Conservation (phyloP, 495 filamentous ascomycete genomes). For the Podospora bellae-mahoneyi region DNA sequence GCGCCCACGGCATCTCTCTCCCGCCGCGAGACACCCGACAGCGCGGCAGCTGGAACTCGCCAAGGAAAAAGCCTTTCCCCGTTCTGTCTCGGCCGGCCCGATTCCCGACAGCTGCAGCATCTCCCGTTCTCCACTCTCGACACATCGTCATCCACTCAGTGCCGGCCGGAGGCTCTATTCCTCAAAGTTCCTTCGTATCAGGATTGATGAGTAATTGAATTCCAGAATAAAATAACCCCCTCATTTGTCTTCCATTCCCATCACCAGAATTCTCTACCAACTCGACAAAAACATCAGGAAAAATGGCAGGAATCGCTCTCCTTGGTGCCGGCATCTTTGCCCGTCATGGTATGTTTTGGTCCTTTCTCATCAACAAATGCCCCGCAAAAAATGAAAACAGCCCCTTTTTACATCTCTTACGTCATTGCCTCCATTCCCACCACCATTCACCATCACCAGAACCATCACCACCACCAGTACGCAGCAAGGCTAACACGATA, state of each 20-base stretch:
- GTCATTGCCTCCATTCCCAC: not conserved
- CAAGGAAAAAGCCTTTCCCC: not conserved
- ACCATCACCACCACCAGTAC: slow-evolving; percentile 17
- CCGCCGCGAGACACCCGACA: not conserved
- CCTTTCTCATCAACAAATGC: not conserved
- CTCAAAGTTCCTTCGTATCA: not conserved
- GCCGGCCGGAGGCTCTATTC: not conserved
- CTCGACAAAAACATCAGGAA: not conserved
- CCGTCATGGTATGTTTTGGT: slow-evolving; percentile 30
- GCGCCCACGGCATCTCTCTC: not conserved
- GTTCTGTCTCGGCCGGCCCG: not conserved
- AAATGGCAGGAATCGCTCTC: slow-evolving; percentile 57
- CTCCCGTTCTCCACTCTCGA: not conserved
- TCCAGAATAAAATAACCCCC: not conserved
- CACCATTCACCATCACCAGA: not conserved
- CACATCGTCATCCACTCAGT: not conserved
- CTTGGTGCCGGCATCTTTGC: slow-evolving; percentile 61
- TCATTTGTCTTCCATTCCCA: not conserved
- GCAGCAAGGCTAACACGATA: slow-evolving; percentile 7
- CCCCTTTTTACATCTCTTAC: not conserved
- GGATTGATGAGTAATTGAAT: not conserved
- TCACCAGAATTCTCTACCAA: not conserved
- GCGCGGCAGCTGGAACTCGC: not conserved
- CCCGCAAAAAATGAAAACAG: not conserved
- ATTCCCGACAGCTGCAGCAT: not conserved